A percentile compares a stretch with the other conserved stretches of the same genome.
Conservation (phyloP, 83 land plant genomes). For the Picea mariana region DNA sequence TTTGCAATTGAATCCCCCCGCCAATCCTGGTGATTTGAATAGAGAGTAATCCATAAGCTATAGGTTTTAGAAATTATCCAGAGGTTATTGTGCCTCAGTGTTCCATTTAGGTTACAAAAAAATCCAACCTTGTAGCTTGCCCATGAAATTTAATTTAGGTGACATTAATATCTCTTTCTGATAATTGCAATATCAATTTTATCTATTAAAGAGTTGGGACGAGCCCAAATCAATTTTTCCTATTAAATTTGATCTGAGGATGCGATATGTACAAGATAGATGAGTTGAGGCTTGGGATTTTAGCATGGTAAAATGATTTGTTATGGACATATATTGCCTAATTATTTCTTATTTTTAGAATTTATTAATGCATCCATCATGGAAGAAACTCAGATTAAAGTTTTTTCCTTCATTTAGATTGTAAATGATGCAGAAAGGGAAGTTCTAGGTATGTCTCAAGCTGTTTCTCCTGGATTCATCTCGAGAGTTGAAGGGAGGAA, state of each 20-base stretch:
- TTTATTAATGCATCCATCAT: too few species aligned
- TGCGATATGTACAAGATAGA: too few species aligned
- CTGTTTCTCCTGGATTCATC: background rate
- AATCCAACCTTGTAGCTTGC: background rate
- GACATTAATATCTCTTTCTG: background rate
- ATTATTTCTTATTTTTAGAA: too few species aligned
- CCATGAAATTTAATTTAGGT: background rate
- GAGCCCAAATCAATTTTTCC: background rate
- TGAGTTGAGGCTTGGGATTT: too few species aligned
- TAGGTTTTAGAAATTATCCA: background rate
- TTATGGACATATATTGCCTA: too few species aligned
- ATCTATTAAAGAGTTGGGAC: background rate
- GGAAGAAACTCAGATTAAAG: too few species aligned
- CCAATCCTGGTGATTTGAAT: background rate
- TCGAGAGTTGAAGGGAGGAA: background rate
- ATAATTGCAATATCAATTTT: background rate
- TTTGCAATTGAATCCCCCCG: background rate
- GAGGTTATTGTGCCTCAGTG: background rate
- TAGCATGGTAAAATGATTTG: too few species aligned
- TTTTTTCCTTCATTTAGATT: background rate
- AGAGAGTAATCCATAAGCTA: background rate
- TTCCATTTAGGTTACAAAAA: too few species aligned
- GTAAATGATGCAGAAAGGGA: slow-evolving; percentile 23
- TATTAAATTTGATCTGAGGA: too few species aligned
- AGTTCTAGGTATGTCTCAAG: slow-evolving; percentile 14